Percentiles rank a stretch among this genome's conserved stretches.
Evolutionary conservation across 441 rosid species (phyloP).

Genomic region (Breynia disticha): DNA sequence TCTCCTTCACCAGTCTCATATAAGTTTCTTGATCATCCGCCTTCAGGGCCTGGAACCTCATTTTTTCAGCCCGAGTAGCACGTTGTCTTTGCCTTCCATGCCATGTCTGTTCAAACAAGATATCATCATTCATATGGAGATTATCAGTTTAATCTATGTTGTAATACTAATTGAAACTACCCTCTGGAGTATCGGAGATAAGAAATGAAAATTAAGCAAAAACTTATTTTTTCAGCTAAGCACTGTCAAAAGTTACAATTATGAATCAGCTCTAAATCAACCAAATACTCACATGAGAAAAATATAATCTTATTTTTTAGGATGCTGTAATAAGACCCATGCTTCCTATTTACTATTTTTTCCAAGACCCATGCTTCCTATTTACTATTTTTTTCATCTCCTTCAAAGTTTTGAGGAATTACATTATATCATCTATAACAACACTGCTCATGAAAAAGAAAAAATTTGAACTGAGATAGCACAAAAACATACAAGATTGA

Average conservation of each 20-base stretch:
- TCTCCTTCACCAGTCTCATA: conserved; percentile 95
- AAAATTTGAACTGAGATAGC: not conserved
- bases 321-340: too few relatives aligned
- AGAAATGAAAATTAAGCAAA: conserved; percentile 1
- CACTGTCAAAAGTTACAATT: too few relatives aligned
- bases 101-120: conserved; percentile 62
- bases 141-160: not conserved
- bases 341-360: too few relatives aligned
- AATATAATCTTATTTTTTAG: too few relatives aligned
- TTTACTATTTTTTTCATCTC: too few relatives aligned
- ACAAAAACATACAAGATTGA: not conserved
- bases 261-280: too few relatives aligned
- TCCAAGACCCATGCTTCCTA: too few relatives aligned
- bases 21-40: conserved; percentile 98
- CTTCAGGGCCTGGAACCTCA: conserved; percentile 93
- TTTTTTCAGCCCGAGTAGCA: conserved; percentile 93
- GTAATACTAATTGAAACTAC: conserved; percentile 3
- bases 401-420: too few relatives aligned
- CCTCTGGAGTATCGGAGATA: conserved; percentile 13
- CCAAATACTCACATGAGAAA: too few relatives aligned
- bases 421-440: too few relatives aligned
- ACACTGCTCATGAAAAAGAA: not conserved
- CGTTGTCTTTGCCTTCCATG: conserved; percentile 99
- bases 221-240: conserved; percentile 6
- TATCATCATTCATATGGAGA: conserved; percentile 4